phyloP scores from a whole-genome alignment of 148 eudicot species.

The Polygonum maritimum region DNA sequence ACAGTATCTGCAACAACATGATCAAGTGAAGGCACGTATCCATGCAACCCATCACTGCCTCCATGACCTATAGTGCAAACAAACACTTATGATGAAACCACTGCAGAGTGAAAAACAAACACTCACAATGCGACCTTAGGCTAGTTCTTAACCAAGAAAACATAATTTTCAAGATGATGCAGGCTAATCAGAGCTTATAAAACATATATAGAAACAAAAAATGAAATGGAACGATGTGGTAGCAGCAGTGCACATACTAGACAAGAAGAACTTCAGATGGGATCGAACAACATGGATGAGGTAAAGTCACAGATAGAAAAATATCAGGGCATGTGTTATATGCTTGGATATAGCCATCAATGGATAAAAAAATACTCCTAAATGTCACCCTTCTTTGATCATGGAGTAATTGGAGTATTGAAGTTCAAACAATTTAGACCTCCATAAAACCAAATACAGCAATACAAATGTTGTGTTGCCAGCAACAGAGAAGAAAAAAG shows the following conservation, averaged over 20 bases:
- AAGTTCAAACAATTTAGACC: too few relatives aligned
- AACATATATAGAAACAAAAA: neutral
- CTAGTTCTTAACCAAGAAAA: neutral
- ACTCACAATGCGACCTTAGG: neutral
- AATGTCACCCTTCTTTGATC: neutral
- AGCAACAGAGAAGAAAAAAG: neutral
- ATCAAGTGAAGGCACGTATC: conserved; percentile 78
- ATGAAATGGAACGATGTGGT: neutral
- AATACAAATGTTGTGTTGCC: neutral
- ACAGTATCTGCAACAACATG: conserved; percentile 67
- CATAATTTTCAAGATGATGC: neutral
- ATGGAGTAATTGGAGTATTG: neutral
- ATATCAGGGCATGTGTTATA: neutral
- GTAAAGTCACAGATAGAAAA: neutral
- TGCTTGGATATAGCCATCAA: neutral
- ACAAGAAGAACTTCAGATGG: neutral
- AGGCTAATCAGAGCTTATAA: neutral
- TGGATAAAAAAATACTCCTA: neutral
- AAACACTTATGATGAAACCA: conserved; percentile 1
- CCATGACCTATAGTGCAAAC: conserved; percentile 54
- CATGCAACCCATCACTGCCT: conserved; percentile 95
- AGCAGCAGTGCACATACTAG: neutral
- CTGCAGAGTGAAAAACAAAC: neutral
- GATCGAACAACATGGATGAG: neutral
- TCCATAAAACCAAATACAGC: neutral